Conservation (phyloP, 2,329 filamentous ascomycete genomes). For the Talaromyces piceae region DNA sequence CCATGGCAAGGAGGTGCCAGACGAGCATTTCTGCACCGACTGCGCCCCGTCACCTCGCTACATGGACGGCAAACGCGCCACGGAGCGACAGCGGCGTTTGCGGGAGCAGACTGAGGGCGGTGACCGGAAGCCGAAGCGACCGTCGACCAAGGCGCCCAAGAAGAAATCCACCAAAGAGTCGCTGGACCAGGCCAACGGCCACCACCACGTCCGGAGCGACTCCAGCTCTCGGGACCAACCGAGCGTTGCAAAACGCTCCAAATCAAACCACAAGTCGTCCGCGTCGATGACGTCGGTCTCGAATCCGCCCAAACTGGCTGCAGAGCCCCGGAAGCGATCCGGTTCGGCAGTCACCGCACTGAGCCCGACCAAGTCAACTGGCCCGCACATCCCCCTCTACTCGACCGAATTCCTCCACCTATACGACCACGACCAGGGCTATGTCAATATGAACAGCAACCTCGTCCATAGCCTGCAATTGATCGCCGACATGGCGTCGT, state of each 20-base stretch:
- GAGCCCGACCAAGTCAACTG: slow-evolving; percentile 54
- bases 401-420: slow-evolving; percentile 68
- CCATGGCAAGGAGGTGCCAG: slow-evolving; percentile 64
- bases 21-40: slow-evolving; percentile 79
- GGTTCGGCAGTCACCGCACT: slow-evolving; percentile 54
- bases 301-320: slow-evolving; percentile 57
- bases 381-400: slow-evolving; percentile 59
- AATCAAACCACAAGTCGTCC: slow-evolving; percentile 71
- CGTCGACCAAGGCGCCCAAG: slow-evolving; percentile 73
- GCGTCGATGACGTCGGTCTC: slow-evolving; percentile 66
- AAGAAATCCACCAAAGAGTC: slow-evolving; percentile 72
- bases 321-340: slow-evolving; percentile 55
- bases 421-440: slow-evolving; percentile 57
- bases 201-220: slow-evolving; percentile 53
- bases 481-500: slow-evolving; percentile 65
- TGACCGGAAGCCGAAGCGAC: slow-evolving; percentile 67
- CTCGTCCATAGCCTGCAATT: slow-evolving; percentile 69
- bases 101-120: slow-evolving; percentile 52
- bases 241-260: slow-evolving; percentile 60
- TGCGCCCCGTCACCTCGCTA: slow-evolving; percentile 77
- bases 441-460: slow-evolving; percentile 60
- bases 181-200: slow-evolving; percentile 59
- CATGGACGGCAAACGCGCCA: slow-evolving; percentile 67
- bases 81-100: slow-evolving; percentile 60
- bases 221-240: slow-evolving; percentile 45